Evolutionary conservation across 140 eudicot species (phyloP), one percentile per base, ranked within the genome.

Genomic region (Stevia rebaudiana): DNA sequence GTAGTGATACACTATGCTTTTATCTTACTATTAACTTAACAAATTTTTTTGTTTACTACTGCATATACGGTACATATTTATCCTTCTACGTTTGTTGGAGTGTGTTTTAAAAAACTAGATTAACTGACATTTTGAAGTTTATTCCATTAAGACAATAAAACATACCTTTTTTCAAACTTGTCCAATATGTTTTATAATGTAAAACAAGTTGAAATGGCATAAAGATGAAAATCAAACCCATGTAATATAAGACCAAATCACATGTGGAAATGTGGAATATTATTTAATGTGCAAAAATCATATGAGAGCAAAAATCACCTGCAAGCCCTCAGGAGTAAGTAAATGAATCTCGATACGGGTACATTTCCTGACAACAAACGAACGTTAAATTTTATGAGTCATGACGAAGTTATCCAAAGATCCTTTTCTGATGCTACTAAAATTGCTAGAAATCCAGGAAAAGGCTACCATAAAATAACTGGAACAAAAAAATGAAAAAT

Each of bases 271-370:
- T 28, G 33, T 28, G 4, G 3, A 28, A 28, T 28, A n/a, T n/a
- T 24, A 13, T 24, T 8, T 55, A 28, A 55, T 56, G 24, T 15
- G 43, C 24, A 31, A 56, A 15, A 15, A 56, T 56, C 43, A 56
- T n/a, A 56, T 3, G 36, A 37, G 21, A 2, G 39, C 25, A 68
- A 74, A 74, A 61, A 66, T 19, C 53, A 88, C 96, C 98, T 92
- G 98, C 75, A 88, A 76, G 58, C 98, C 98, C 65, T 83, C 91
- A 9, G 95, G 81, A 18, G 96, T 79, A 47, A 92, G 85, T 57
- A 85, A 68, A 79, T 92, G 98, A 62, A 92, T 92, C 92, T 92
- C 98, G 55, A 92, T 85, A 18, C 98, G 79, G 44, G 98, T 92
- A 77, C 98, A 92, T 92, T 92, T 92, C 81, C 98, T 92, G 89